Evolutionary conservation across 1,284 basidiomycete species (phyloP).

Genomic region (Tilletia horrida): DNA sequence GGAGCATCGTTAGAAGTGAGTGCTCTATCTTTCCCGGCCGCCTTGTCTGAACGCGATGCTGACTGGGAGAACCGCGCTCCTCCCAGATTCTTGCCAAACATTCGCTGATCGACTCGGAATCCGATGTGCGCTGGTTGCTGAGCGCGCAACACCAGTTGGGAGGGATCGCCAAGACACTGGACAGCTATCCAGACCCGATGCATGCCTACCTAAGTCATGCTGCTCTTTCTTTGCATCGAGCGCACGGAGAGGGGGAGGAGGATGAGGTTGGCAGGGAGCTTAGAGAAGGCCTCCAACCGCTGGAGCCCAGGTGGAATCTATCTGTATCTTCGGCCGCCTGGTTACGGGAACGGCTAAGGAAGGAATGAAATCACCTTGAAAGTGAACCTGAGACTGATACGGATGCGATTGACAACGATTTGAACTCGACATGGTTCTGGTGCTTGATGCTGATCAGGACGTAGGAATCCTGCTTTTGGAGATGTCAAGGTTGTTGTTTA

Average conservation of each 20-base stretch:
- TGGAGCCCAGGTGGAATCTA: constrained; percentile 9
- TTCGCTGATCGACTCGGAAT: constrained; percentile 28
- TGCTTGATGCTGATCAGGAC: neutral
- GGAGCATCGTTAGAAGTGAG: constrained; percentile 36
- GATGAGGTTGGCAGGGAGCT: neutral
- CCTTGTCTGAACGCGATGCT: neutral
- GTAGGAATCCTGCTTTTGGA: neutral
- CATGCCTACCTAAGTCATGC: constrained; percentile 50
- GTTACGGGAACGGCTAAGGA: neutral
- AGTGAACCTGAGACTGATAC: neutral
- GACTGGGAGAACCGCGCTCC: neutral
- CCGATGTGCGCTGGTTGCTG: constrained; percentile 40
- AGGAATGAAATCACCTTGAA: neutral
- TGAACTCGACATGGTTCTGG: no score
- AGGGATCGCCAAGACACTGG: constrained; percentile 45
- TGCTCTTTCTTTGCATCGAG: constrained; percentile 37
- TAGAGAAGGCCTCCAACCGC: neutral
- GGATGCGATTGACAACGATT: constrained; percentile 1
- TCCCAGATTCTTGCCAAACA: constrained; percentile 33
- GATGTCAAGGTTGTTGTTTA: no score
- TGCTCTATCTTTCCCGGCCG: neutral
- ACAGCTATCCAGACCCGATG: constrained; percentile 44
- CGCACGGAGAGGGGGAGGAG: constrained; percentile 14
- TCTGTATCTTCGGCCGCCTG: neutral
- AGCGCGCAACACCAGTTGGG: constrained; percentile 42